Base-by-base conservation (phyloP, 2,329 filamentous ascomycete genomes). In the Pseudogymnoascus sp. region DNA sequence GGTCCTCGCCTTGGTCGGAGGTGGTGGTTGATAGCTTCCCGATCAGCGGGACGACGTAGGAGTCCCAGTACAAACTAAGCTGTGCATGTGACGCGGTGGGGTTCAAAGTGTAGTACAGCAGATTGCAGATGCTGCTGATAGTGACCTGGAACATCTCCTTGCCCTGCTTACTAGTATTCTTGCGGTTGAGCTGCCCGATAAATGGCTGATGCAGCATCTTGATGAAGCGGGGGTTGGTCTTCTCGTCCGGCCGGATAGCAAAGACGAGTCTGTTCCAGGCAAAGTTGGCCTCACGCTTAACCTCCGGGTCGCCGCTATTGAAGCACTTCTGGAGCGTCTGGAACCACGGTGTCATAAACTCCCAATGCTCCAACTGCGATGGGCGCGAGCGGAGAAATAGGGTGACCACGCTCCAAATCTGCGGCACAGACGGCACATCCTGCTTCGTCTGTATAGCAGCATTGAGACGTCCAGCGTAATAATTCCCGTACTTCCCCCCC, bases 181-280 rank as follows among this genome's bases (percentile, higher is more conserved):
- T 87, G 35, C 88, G 84, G 70, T 85, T 86, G 67, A 93, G 78
- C 69, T 90, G 90, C 63, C 81, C 85, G 11, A 81, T 76, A 13
- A 93, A 81, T 0, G 91, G 90, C 64, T 88, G 85, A 64, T 83
- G 83, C 1, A 96, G 78, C 69, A 88, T 83, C 57, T 82, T 85
- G 28, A 83, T 77, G 69, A 89, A 79, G 1, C 79, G 79, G 4
- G 77, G 77, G 4, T 78, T 74, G 0, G 82, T 85, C 1, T 79
- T 77, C 19, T 85, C 81, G 67, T 88, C 86, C 0, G 87, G 82
- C 62, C 87, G 83, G 15, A 91, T 81, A 6, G 87, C 83, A 72
- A 88, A 96, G 19, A 95, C 83, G 50, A 97, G 85, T 62, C 90
- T 87, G 69, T 90, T 91, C 90, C 93, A 97, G 0, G 92, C 92